Conservation (phyloP, 1,139 yeast species). For the Sugiyamaella sp. region DNA sequence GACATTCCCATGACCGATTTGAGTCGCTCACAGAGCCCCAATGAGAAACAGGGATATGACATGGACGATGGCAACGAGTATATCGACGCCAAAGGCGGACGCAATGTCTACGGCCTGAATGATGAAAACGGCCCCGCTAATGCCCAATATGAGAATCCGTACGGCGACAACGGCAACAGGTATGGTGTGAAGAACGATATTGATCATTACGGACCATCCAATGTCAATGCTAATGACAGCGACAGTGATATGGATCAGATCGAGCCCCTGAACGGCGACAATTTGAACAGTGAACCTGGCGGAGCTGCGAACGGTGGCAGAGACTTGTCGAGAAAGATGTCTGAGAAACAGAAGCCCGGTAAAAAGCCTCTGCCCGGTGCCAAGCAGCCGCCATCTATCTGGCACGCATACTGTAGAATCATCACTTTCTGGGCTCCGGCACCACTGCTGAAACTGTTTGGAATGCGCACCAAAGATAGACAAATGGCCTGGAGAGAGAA, state of each 20-base stretch:
- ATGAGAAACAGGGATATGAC: conserved; percentile 24
- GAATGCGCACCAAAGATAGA: conserved; percentile 75
- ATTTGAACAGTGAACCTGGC: conserved; percentile 11
- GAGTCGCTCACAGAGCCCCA: conserved; percentile 5
- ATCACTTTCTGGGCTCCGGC: conserved; percentile 94
- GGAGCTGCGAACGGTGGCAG: no score
- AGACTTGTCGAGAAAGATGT: neutral
- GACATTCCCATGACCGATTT: conserved; percentile 27
- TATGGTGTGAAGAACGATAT: conserved; percentile 9
- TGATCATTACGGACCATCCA: conserved; percentile 15
- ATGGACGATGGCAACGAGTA: conserved; percentile 22
- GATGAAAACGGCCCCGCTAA: conserved; percentile 50
- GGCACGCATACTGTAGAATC: conserved; percentile 80
- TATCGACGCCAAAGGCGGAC: conserved; percentile 45
- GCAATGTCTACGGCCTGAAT: conserved; percentile 61
- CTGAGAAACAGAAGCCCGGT: conserved; percentile 6
- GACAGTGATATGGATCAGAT: conserved; percentile 10
- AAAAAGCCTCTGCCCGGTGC: conserved; percentile 24
- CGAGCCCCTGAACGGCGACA: conserved; percentile 18
- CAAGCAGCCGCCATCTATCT: conserved; percentile 53
- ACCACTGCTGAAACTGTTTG: conserved; percentile 69
- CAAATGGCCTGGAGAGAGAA: conserved; percentile 98
- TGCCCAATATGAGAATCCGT: conserved; percentile 11
- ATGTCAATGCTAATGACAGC: neutral
- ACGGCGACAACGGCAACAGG: conserved; percentile 22